Percentiles rank a stretch among this genome's conserved stretches.
These are phyloP conservation scores for Boletus sp. DNA, from an alignment of 1,284 basidiomycete genomes.

Conservation along the genomic window DNA sequence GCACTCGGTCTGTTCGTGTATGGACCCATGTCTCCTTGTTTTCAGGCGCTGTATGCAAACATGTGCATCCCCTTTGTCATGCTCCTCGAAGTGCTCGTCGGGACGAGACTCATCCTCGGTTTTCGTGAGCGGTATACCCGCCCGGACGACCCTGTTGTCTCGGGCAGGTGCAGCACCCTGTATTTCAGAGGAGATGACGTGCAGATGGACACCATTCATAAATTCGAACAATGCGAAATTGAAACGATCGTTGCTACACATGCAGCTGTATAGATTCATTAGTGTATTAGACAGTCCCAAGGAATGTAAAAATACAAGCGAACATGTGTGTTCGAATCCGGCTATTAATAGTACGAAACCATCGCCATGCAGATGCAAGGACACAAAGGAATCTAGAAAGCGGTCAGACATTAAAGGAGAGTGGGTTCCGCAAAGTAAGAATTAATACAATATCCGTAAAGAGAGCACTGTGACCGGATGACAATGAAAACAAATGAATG, in stretches of 20 bases:
- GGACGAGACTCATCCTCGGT: slow-evolving; percentile 32
- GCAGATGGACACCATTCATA: slow-evolving; percentile 1
- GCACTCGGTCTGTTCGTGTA: neutral
- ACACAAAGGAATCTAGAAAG: slow-evolving; percentile 12
- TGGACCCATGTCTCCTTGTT: neutral
- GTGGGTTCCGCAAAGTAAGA: slow-evolving; percentile 5
- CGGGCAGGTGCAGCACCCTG: slow-evolving; percentile 16
- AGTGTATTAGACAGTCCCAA: no score
- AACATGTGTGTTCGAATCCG: slow-evolving; percentile 1
- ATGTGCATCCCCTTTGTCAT: slow-evolving; percentile 33
- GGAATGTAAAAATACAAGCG: slow-evolving; percentile 22
- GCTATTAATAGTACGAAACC: slow-evolving; percentile 8
- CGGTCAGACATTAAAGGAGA: slow-evolving; percentile 5
- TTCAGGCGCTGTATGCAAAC: slow-evolving; percentile 27
- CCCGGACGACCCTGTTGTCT: slow-evolving; percentile 10
- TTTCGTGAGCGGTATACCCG: slow-evolving; percentile 32
- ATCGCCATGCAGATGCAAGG: slow-evolving; percentile 11
- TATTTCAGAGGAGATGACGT: slow-evolving; percentile 15
- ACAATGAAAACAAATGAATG: neutral
- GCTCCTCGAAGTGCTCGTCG: slow-evolving; percentile 31
- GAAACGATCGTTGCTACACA: slow-evolving; percentile 23
- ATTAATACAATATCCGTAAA: slow-evolving; percentile 19
- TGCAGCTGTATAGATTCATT: neutral
- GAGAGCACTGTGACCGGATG: neutral
- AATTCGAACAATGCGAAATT: slow-evolving; percentile 14